Evolutionary conservation across 164 flowering plant species (phyloP).

Genomic region (Tetrastigma voinierianum): DNA sequence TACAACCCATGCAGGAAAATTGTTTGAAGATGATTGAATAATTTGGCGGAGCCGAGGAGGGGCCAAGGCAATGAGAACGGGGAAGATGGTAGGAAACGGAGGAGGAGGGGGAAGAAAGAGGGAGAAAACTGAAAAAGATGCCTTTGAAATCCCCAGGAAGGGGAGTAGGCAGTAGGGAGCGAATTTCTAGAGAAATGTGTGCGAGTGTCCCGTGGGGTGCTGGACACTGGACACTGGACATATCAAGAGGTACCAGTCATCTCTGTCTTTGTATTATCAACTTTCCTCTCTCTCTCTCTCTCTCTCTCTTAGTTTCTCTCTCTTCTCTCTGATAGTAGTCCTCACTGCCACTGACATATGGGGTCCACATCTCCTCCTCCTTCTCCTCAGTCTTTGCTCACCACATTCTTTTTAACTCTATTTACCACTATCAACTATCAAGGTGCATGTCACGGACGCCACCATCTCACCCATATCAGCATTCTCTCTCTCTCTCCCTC

Average conservation of each 20-base stretch:
- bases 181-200: slow-evolving; percentile 9
- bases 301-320: background rate
- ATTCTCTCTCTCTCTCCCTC: slow-evolving; percentile 14
- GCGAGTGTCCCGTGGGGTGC: slow-evolving; percentile 9
- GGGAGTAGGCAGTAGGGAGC: background rate
- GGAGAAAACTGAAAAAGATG: no score
- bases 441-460: slow-evolving; percentile 28
- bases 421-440: slow-evolving; percentile 8
- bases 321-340: background rate
- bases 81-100: no score
- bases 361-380: slow-evolving; percentile 3
- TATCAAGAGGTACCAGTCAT: slow-evolving; percentile 15
- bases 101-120: no score
- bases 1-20: no score
- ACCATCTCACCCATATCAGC: slow-evolving; percentile 18
- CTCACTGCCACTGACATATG: slow-evolving; percentile 1
- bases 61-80: no score
- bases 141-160: no score
- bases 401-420: background rate
- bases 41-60: no score
- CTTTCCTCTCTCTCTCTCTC: background rate
- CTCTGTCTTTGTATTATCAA: slow-evolving; percentile 12
- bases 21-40: no score
- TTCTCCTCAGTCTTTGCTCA: background rate
- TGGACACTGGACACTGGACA: slow-evolving; percentile 15